Evolutionary conservation across 2,329 filamentous ascomycete genomes (phyloP).

Genomic region (Penicillium sp.): DNA sequence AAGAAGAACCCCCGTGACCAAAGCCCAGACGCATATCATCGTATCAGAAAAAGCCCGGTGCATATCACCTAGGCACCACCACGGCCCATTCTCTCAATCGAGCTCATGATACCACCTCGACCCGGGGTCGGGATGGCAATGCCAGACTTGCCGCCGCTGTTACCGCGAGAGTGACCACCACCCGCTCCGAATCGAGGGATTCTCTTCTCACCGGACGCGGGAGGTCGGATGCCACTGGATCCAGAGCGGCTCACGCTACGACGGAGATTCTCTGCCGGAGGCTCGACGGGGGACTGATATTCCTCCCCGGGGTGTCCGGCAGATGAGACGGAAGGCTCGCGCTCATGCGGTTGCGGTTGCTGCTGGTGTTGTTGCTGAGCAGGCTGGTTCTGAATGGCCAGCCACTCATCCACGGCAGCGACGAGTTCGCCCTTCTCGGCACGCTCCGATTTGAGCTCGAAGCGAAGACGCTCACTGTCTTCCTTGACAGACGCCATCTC

Average conservation of each 20-base stretch:
- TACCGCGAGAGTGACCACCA: constrained; percentile 32
- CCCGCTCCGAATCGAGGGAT: constrained; percentile 34
- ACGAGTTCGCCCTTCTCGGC: constrained; percentile 49
- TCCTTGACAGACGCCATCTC: constrained; percentile 68
- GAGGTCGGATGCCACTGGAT: constrained; percentile 32
- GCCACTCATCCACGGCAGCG: constrained; percentile 48
- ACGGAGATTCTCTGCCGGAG: constrained; percentile 19
- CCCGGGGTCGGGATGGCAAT: constrained; percentile 40
- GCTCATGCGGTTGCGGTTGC: constrained; percentile 5
- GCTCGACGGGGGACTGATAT: constrained; percentile 14
- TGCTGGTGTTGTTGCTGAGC: constrained; percentile 1
- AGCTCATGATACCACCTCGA: constrained; percentile 75
- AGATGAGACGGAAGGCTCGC: constrained; percentile 21
- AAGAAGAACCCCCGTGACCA: neutral
- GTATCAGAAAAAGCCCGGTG: neutral
- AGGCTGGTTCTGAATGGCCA: constrained; percentile 40
- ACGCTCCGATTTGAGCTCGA: constrained; percentile 56
- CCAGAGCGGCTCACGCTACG: constrained; percentile 27
- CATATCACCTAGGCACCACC: constrained; percentile 23
- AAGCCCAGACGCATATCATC: neutral
- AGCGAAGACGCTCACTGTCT: constrained; percentile 64
- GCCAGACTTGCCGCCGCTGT: constrained; percentile 37
- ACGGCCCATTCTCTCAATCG: constrained; percentile 83
- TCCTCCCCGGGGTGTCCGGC: constrained; percentile 13
- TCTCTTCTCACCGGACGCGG: constrained; percentile 31